Percentiles rank a stretch among this genome's conserved stretches.
phyloP scores from a whole-genome alignment of 345 rosid genomes.

The Cardamine occulta region DNA sequence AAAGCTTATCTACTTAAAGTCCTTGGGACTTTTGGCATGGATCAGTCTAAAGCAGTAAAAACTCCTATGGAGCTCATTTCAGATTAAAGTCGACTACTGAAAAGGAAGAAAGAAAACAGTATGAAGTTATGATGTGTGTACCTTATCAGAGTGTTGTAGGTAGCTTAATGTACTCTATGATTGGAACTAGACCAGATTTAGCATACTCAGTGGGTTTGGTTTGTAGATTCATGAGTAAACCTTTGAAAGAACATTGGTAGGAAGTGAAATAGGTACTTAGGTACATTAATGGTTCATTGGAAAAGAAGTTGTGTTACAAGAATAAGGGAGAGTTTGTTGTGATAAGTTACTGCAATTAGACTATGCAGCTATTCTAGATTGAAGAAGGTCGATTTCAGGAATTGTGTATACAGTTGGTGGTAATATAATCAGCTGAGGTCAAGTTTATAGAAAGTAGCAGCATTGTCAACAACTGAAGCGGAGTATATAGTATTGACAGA shows the following conservation, averaged over 20 bases:
- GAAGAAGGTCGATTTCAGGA: too few relatives aligned
- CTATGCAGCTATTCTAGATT: too few relatives aligned
- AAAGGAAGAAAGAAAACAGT: background rate
- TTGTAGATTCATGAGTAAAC: background rate
- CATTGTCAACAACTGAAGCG: too few relatives aligned
- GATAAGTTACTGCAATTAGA: too few relatives aligned
- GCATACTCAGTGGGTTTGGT: background rate
- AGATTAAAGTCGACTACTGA: background rate
- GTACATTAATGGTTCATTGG: too few relatives aligned
- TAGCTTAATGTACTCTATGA: background rate
- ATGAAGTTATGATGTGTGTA: fast-evolving
- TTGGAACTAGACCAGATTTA: background rate
- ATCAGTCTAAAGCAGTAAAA: background rate
- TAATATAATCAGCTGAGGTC: too few relatives aligned
- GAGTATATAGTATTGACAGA: too few relatives aligned
- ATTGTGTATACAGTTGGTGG: too few relatives aligned
- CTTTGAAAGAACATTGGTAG: background rate
- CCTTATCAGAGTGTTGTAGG: background rate
- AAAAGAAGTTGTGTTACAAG: too few relatives aligned
- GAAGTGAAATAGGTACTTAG: too few relatives aligned
- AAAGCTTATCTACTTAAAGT: background rate
- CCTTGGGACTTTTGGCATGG: background rate
- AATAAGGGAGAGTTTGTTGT: too few relatives aligned
- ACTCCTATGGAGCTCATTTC: background rate
- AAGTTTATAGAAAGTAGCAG: too few relatives aligned